Evolutionary conservation across 192 early-diverging fungal species (phyloP), one percentile per base, ranked within the genome.

Genomic region (Backusella circina): DNA sequence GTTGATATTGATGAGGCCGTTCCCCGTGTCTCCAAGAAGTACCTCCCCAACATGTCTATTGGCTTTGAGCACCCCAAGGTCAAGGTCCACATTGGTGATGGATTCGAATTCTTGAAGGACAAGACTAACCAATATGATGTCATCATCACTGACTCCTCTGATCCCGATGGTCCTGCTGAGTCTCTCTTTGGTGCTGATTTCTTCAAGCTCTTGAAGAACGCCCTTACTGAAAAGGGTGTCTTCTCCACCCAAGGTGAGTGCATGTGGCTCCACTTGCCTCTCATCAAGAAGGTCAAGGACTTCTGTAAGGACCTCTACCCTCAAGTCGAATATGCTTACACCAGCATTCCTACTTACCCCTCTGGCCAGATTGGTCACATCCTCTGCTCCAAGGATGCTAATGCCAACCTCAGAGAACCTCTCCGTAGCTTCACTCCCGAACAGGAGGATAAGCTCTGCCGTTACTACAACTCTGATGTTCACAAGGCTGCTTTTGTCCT

Each of bases 1-100:
- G 97, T 96, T 81, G 98, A 99, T 76, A 99, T 99, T 80, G 98
- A 99, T 85, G 97, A 98, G 84, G 90, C 94, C 67, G 98, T 99
- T 31, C 89, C 91, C 73, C 90, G 92, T 68, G 92, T 94, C 7
- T 94, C 95, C 76, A 98, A 98, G 85, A 90, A 95, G 84, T 97
- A 92, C 84, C 89, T 99, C 71, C 98, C 97, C 21, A 82, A 85
- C 75, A 95, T 99, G 94, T 91, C 97, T 64, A 87, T 90, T 80
- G 96, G 98, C 73, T 99, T 97, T 80, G 82, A 91, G 47, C 93
- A 98, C 83, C 94, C 96, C 78, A 99, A 98, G 87, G 96, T 97
- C 76, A 93, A 90, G 64, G 89, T 98, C 39, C 91, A 94, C 81
- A 93, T 99, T 84, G 97, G 95, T 69, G 98, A 99, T 79, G 98